Evolutionary conservation across 129 eudicot species (phyloP).

Genomic region (Silybum marianum): DNA sequence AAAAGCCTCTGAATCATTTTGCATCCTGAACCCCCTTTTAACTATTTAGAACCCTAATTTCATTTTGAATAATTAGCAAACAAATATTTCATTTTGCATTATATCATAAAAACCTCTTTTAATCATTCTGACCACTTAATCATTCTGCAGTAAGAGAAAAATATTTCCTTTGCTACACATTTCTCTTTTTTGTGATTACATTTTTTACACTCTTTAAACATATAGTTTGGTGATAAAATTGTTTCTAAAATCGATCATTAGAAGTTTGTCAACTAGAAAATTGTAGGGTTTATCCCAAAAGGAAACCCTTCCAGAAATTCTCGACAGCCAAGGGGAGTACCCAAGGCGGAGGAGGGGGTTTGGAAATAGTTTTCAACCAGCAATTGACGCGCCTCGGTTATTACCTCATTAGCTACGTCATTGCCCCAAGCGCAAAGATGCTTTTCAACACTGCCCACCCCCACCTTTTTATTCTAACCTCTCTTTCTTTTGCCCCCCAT

Average conservation of each 20-base stretch:
- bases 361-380: conserved; percentile 61
- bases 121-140: no score
- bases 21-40: no score
- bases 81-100: no score
- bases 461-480: background rate
- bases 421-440: conserved; percentile 76
- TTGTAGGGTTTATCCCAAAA: conserved; percentile 26
- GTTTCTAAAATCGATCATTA: no score
- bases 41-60: no score
- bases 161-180: no score
- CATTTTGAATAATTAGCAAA: no score
- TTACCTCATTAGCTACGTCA: conserved; percentile 71
- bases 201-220: background rate
- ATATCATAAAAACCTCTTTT: no score
- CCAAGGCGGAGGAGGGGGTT: conserved; percentile 36
- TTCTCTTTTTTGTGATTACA: no score
- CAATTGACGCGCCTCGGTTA: conserved; percentile 77
- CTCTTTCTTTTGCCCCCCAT: background rate
- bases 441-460: background rate
- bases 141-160: no score
- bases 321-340: conserved; percentile 42
- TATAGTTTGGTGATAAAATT: background rate
- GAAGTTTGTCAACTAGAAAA: background rate
- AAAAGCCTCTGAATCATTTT: no score
- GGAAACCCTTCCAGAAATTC: conserved; percentile 68